Percentiles rank a stretch among this genome's conserved stretches.
Conservation (phyloP, 208 protist species). For the Acanthamoeba lugdunensis region DNA sequence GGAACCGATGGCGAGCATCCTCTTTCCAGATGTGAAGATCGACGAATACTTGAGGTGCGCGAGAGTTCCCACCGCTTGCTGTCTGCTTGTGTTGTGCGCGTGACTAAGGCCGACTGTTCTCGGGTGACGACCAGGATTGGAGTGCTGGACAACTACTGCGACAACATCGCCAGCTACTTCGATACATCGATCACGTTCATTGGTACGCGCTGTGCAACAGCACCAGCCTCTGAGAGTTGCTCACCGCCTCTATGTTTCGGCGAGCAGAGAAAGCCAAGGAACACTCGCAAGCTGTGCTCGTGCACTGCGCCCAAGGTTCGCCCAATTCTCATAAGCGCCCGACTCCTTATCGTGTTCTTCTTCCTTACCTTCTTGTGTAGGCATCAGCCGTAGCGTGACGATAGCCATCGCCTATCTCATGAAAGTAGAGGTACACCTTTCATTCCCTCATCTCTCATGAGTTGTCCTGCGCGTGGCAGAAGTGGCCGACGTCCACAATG, state of each 20-base stretch:
- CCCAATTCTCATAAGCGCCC: background rate
- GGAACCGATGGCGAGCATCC: background rate
- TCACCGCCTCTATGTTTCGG: background rate
- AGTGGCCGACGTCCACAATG: too few species aligned
- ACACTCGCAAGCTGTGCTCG: background rate
- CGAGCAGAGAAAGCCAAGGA: background rate
- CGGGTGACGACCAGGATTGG: background rate
- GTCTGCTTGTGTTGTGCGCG: background rate
- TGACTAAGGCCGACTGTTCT: background rate
- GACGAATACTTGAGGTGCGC: background rate
- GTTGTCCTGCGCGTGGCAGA: too few species aligned
- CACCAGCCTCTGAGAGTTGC: background rate
- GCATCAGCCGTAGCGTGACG: background rate
- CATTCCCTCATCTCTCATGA: background rate
- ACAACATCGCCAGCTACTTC: background rate
- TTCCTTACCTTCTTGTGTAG: background rate
- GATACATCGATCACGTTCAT: background rate
- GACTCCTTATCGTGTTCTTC: background rate
- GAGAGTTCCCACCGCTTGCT: background rate
- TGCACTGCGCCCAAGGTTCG: conserved; percentile 9
- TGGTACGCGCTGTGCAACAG: background rate
- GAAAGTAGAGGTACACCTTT: background rate
- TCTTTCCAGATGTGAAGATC: conserved; percentile 36
- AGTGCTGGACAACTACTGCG: conserved; percentile 35
- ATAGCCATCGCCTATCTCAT: conserved; percentile 24